phyloP scores from a whole-genome alignment of 2,329 filamentous ascomycete species.

The Truncatella angustata region DNA sequence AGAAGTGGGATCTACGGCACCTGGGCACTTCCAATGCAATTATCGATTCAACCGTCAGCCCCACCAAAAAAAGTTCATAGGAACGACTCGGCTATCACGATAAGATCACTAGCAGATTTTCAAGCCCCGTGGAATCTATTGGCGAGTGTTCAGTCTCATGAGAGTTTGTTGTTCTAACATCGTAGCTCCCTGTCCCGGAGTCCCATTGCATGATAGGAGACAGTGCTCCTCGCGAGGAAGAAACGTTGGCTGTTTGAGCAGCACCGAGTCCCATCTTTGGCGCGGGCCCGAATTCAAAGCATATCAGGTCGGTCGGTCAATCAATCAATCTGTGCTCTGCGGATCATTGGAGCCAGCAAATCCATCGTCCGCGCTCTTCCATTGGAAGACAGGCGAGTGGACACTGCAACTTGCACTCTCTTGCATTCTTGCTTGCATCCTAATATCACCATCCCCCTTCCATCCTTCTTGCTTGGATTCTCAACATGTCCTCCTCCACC shows the following conservation, averaged over 20 bases:
- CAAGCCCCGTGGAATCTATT: not conserved
- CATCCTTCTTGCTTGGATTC: slow-evolving; percentile 15
- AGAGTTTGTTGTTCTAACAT: no score
- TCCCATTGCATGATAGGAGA: not conserved
- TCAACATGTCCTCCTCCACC: slow-evolving; percentile 41
- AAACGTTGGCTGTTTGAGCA: not conserved
- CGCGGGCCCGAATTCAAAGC: not conserved
- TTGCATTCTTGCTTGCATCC: slow-evolving; percentile 1
- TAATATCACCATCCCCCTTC: not conserved
- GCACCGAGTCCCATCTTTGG: not conserved
- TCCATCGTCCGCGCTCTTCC: not conserved
- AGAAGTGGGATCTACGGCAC: not conserved
- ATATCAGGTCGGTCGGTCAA: not conserved
- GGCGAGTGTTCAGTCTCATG: not conserved
- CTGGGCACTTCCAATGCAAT: no score
- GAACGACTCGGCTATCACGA: not conserved
- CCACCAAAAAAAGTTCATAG: not conserved
- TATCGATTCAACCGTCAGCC: not conserved
- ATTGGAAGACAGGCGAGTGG: slow-evolving; percentile 9
- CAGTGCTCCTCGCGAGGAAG: not conserved
- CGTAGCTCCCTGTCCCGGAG: no score
- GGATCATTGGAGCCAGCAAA: slow-evolving; percentile 10
- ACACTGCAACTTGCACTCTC: slow-evolving; percentile 9
- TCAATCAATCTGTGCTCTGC: not conserved
- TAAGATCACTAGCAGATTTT: slow-evolving; percentile 5